Evolutionary conservation across 2,329 filamentous ascomycete genomes (phyloP).

Genomic region (Hypoxylon sp.): DNA sequence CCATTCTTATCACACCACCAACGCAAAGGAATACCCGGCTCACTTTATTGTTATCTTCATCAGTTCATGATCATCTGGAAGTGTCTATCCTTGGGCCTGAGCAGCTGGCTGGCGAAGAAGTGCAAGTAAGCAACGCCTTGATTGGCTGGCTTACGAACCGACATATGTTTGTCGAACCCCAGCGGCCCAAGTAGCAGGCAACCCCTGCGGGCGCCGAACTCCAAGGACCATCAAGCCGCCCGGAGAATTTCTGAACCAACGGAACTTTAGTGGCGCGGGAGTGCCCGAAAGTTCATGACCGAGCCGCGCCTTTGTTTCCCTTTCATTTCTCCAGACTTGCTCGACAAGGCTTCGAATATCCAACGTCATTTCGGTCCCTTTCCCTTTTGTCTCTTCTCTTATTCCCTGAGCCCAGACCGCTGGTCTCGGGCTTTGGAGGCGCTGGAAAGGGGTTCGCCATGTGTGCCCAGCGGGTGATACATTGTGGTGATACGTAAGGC

Average conservation of each 20-base stretch:
- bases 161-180: too few relatives aligned
- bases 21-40: neutral
- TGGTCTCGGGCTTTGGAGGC: conserved; percentile 18
- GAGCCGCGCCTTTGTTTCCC: conserved; percentile 1
- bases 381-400: too few relatives aligned
- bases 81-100: conserved; percentile 2
- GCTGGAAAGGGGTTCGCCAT: conserved; percentile 20
- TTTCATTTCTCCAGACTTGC: conserved; percentile 18
- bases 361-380: conserved; percentile 4
- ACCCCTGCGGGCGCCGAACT: too few relatives aligned
- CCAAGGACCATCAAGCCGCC: too few relatives aligned
- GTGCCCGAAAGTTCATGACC: conserved; percentile 26
- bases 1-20: neutral
- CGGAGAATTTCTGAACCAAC: conserved; percentile 1
- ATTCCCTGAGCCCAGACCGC: neutral
- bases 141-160: conserved; percentile 31
- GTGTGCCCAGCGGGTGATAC: too few relatives aligned
- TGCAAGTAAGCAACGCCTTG: conserved; percentile 5
- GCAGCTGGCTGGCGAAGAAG: conserved; percentile 1
- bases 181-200: neutral
- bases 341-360: conserved; percentile 12
- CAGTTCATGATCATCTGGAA: neutral
- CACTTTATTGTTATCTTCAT: neutral
- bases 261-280: conserved; percentile 32
- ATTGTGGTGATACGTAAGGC: conserved; percentile 22